Percentiles rank a stretch among this genome's conserved stretches.
phyloP scores from a whole-genome alignment of 371 early-diverging fungal species.

The Mortierella sp. region DNA sequence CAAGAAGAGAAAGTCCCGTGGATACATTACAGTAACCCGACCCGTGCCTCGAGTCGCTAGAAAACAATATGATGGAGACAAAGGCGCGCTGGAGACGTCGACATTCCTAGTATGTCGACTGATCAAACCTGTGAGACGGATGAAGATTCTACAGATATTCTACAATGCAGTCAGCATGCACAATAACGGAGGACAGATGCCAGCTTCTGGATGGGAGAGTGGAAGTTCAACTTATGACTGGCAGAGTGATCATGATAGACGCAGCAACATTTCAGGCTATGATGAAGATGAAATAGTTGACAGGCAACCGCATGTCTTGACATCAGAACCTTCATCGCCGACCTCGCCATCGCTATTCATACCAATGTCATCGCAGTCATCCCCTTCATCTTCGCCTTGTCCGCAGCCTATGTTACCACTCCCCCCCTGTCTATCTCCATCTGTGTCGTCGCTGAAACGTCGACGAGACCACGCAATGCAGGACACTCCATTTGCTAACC shows the following conservation, averaged over 20 bases:
- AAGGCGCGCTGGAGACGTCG: slow-evolving; percentile 19
- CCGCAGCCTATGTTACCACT: slow-evolving; percentile 11
- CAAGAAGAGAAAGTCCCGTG: slow-evolving; percentile 39
- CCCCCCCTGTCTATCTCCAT: not conserved
- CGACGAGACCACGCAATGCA: slow-evolving; percentile 12
- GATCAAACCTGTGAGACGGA: slow-evolving; percentile 65
- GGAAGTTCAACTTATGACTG: not conserved
- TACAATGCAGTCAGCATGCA: slow-evolving; percentile 39
- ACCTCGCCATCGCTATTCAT: not conserved
- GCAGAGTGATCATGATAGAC: not conserved
- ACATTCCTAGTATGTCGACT: slow-evolving; percentile 59
- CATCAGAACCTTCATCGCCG: not conserved
- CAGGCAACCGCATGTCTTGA: not conserved
- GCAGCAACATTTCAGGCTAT: slow-evolving; percentile 7
- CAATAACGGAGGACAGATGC: not conserved
- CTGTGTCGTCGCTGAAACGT: slow-evolving; percentile 18
- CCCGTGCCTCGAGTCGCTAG: slow-evolving; percentile 10
- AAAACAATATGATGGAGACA: not conserved
- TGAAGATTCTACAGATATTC: slow-evolving; percentile 58
- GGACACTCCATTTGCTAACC: not conserved
- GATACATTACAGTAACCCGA: slow-evolving; percentile 28
- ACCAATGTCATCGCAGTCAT: not conserved
- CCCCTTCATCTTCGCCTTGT: not conserved
- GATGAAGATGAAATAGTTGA: not conserved
- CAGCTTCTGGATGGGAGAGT: slow-evolving; percentile 3